These are phyloP conservation scores for Aspergillus fijiensis DNA, from an alignment of 2,329 filamentous ascomycete species.

Conservation along the genomic window DNA sequence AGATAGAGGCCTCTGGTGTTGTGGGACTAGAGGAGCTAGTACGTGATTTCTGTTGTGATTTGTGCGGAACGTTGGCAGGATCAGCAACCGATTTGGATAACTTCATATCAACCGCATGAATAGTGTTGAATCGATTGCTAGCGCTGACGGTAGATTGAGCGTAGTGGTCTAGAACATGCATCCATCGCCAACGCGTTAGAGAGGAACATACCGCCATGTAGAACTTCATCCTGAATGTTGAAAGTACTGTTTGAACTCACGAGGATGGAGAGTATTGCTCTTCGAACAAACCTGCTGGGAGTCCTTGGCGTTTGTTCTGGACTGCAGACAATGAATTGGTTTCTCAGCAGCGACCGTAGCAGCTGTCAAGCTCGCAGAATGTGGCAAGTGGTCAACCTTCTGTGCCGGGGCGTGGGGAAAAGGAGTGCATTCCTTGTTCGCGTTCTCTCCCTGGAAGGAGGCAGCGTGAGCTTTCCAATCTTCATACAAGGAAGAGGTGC, in stretches of 20 bases:
- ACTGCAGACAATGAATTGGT: neutral
- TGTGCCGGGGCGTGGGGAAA: neutral
- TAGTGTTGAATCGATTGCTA: neutral
- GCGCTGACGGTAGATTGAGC: neutral
- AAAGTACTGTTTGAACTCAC: neutral
- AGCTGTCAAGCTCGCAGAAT: neutral
- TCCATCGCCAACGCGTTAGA: neutral
- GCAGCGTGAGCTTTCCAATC: conserved; percentile 19
- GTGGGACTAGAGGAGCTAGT: neutral
- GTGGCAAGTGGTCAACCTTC: neutral
- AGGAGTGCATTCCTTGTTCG: neutral
- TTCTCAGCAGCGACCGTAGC: neutral
- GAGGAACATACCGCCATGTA: too few species aligned
- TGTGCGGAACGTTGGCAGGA: too few species aligned
- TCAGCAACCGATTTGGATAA: neutral
- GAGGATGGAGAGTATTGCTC: neutral
- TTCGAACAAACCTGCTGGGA: neutral
- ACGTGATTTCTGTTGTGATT: neutral
- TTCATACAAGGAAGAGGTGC: conserved; percentile 17
- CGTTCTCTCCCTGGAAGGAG: neutral
- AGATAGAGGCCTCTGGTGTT: neutral
- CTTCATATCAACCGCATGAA: neutral
- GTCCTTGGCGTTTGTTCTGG: neutral
- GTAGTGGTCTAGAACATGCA: neutral
- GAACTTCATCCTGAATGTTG: neutral